A percentile compares a stretch with the other conserved stretches of the same genome.
Conservation (phyloP, 495 filamentous ascomycete species). For the Jackrogersella minutella region DNA sequence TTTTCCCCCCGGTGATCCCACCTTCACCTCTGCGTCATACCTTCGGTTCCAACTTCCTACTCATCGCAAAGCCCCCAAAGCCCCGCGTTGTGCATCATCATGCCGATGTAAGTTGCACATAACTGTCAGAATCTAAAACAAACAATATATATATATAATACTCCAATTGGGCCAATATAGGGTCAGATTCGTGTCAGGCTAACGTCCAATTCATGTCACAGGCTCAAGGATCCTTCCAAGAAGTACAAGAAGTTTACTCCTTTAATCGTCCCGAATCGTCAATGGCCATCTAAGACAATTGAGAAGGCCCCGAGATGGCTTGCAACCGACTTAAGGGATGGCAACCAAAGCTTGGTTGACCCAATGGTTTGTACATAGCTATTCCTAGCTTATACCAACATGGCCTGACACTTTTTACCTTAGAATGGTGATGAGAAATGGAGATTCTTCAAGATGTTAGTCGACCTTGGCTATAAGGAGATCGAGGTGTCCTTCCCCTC, state of each 20-base stretch:
- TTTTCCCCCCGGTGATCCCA: not conserved
- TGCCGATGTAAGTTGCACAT: constrained; percentile 44
- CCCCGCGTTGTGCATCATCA: constrained; percentile 29
- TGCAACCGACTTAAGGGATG: constrained; percentile 84
- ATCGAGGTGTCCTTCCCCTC: constrained; percentile 98
- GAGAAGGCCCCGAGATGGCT: constrained; percentile 86
- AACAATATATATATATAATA: constrained; percentile 4
- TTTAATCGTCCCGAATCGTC: constrained; percentile 80
- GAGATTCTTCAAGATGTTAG: constrained; percentile 93
- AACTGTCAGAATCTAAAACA: constrained; percentile 5
- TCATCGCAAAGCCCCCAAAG: not conserved
- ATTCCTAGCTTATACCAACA: constrained; percentile 11
- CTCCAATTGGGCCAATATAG: constrained; percentile 16
- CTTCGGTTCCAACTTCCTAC: not conserved
- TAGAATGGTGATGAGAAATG: constrained; percentile 95
- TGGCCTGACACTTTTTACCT: constrained; percentile 36
- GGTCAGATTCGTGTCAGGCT: not conserved
- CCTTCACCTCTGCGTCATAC: not conserved
- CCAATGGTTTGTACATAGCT: constrained; percentile 72
- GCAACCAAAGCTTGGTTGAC: constrained; percentile 87
- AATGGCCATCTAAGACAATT: constrained; percentile 88
- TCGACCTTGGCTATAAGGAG: constrained; percentile 95
- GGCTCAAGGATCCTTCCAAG: constrained; percentile 92
- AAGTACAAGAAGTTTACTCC: constrained; percentile 86
- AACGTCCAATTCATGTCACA: constrained; percentile 45